Conservation (phyloP, 2,329 filamentous ascomycete species). For the Verticillium klebahnii region DNA sequence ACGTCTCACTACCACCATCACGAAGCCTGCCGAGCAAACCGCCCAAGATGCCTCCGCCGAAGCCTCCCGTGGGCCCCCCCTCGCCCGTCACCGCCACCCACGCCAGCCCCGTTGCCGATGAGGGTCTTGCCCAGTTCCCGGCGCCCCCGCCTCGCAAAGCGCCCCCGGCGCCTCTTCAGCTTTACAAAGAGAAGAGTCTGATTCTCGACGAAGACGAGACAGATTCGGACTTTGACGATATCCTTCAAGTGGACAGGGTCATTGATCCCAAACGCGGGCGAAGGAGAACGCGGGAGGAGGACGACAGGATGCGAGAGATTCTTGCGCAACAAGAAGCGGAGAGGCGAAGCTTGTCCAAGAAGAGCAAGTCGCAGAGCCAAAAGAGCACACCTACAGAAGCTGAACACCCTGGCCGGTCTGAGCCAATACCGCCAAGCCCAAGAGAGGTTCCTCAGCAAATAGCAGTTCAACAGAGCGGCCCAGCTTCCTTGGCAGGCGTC, state of each 20-base stretch:
- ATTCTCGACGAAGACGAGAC: constrained; percentile 57
- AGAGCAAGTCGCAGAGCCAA: constrained; percentile 51
- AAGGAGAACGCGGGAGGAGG: constrained; percentile 80
- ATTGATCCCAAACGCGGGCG: constrained; percentile 63
- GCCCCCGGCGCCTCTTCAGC: constrained; percentile 78
- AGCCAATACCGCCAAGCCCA: constrained; percentile 31
- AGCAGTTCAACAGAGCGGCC: constrained; percentile 31
- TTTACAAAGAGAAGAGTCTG: constrained; percentile 43
- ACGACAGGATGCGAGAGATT: constrained; percentile 72
- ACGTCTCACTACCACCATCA: constrained; percentile 49
- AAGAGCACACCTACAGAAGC: constrained; percentile 39
- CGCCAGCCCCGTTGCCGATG: constrained; percentile 38
- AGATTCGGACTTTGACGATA: constrained; percentile 80
- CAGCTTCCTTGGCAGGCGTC: constrained; percentile 50
- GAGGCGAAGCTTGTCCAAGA: constrained; percentile 68
- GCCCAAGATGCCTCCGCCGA: constrained; percentile 48
- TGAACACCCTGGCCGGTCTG: constrained; percentile 19
- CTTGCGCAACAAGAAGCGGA: constrained; percentile 64
- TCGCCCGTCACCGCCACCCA: constrained; percentile 33
- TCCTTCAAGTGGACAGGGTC: constrained; percentile 64
- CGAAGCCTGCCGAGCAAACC: constrained; percentile 49
- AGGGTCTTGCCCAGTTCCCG: constrained; percentile 46
- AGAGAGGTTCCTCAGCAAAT: constrained; percentile 25
- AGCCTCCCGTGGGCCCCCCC: constrained; percentile 35
- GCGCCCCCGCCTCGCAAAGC: constrained; percentile 69